phyloP scores from a whole-genome alignment of 129 eudicot species.

The Helianthus annuus region DNA sequence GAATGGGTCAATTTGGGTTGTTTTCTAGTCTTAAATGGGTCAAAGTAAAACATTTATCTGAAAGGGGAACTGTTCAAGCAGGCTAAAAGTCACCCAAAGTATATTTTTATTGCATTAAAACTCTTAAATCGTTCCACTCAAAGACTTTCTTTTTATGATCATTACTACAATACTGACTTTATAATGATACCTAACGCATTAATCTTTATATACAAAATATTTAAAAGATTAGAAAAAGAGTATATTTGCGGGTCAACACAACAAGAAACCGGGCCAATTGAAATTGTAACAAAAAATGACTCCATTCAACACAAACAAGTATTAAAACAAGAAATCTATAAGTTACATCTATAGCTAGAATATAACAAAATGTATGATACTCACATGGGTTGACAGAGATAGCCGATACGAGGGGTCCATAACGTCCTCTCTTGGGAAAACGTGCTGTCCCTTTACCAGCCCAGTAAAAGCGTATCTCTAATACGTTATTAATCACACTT shows the following conservation, averaged over 20 bases:
- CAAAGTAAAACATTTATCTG: not conserved
- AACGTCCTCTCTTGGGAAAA: constrained; percentile 71
- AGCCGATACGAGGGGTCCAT: constrained; percentile 95
- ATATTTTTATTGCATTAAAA: not conserved
- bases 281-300: not conserved
- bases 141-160: not conserved
- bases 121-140: not conserved
- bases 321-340: not conserved
- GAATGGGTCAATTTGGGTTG: not conserved
- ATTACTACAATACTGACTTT: not conserved
- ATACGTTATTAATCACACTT: constrained; percentile 43
- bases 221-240: not conserved
- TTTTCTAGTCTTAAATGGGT: not conserved
- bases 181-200: not conserved
- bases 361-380: constrained; percentile 9
- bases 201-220: not conserved
- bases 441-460: constrained; percentile 87
- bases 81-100: not conserved
- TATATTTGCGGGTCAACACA: not conserved
- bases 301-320: not conserved
- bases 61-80: not conserved
- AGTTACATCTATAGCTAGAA: not conserved
- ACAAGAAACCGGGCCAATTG: not conserved
- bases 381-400: constrained; percentile 76
- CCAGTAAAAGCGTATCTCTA: constrained; percentile 84